phyloP scores from a whole-genome alignment of 805 yeast genomes.

The Zygotorulaspora danielsina region DNA sequence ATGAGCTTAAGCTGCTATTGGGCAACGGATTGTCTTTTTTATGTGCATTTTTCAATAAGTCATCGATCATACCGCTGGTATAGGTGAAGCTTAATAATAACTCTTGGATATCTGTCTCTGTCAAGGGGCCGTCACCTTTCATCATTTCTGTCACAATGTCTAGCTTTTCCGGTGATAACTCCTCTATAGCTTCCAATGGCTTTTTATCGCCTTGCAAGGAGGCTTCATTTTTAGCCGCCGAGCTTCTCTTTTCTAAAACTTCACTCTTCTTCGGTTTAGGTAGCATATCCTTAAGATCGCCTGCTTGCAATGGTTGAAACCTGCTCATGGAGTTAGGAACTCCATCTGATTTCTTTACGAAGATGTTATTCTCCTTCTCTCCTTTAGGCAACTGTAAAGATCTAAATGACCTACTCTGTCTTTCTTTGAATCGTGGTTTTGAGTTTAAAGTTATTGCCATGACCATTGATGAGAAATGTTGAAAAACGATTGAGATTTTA shows the following conservation, averaged over 20 bases:
- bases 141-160: slow-evolving; percentile 2
- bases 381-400: slow-evolving; percentile 7
- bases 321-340: neutral
- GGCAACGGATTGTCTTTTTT: neutral
- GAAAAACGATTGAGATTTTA: neutral
- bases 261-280: neutral
- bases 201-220: neutral
- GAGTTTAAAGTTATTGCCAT: slow-evolving; percentile 10
- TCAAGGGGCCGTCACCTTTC: slow-evolving; percentile 10
- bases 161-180: slow-evolving; percentile 14
- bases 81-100: slow-evolving; percentile 12
- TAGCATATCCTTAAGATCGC: neutral
- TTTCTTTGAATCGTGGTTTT: slow-evolving; percentile 12
- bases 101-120: slow-evolving; percentile 19
- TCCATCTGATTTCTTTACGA: neutral
- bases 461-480: neutral
- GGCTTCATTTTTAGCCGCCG: slow-evolving; percentile 4
- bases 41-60: neutral
- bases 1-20: slow-evolving; percentile 2
- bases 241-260: slow-evolving; percentile 2
- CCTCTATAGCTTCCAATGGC: slow-evolving; percentile 16
- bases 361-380: slow-evolving; percentile 1
- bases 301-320: neutral
- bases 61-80: slow-evolving; percentile 5
- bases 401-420: slow-evolving; percentile 19